Percentiles rank a stretch among this genome's conserved stretches.
Evolutionary conservation across 2,329 filamentous ascomycete genomes (phyloP).

Genomic region (Diplocarpon mali): DNA sequence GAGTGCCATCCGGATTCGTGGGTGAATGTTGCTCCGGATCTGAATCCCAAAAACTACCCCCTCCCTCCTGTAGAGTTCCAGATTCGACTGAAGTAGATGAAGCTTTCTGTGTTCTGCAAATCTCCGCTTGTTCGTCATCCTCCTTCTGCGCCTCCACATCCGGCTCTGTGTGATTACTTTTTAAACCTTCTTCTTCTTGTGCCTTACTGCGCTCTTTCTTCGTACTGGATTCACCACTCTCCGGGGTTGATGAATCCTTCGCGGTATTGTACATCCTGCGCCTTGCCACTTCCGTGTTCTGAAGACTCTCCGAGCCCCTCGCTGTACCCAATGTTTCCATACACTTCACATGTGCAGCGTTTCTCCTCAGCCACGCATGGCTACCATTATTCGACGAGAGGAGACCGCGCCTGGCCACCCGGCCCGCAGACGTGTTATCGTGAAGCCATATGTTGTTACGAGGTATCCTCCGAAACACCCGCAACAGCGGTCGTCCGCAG

Average conservation of each 20-base stretch:
- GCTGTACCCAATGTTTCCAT: not conserved
- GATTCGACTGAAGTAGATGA: not conserved
- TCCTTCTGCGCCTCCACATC: not conserved
- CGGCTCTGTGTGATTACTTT: no score
- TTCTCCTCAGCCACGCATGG: constrained; percentile 23
- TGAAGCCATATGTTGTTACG: constrained; percentile 30
- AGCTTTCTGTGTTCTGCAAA: no score
- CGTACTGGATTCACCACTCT: no score
- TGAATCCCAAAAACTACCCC: not conserved
- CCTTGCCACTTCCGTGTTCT: constrained; percentile 2
- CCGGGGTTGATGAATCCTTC: no score
- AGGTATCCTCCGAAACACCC: constrained; percentile 34
- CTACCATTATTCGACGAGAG: constrained; percentile 14
- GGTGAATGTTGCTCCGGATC: not conserved
- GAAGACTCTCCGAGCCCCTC: not conserved
- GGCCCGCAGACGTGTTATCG: constrained; percentile 32
- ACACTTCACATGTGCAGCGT: constrained; percentile 4
- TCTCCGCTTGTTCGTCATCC: no score
- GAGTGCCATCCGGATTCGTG: not conserved
- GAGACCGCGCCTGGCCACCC: constrained; percentile 29
- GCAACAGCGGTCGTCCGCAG: constrained; percentile 31
- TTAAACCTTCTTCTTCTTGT: no score
- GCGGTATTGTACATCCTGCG: no score
- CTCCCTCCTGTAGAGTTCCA: not conserved
- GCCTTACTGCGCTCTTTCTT: no score